Evolutionary conservation across 495 filamentous ascomycete genomes (phyloP), one percentile per base, ranked within the genome.

Genomic region (Aspergillus homomorphus): DNA sequence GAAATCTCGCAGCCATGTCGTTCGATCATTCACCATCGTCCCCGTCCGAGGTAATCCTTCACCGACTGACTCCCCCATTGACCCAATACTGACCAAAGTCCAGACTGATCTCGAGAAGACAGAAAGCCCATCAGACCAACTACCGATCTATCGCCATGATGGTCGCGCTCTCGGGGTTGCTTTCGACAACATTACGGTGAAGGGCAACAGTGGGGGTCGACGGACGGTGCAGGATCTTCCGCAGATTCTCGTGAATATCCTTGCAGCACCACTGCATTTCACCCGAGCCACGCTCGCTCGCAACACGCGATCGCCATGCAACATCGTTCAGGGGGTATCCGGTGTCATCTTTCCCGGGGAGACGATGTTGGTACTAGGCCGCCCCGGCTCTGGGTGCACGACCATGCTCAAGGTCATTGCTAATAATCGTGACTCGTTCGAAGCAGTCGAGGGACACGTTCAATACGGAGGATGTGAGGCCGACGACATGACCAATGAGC

Each of bases 351-450:
- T 78, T 54, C 79, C 79, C 5, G 72, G 72, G 14, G 70, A 71
- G 44, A 66, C 73, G 61, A 56, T 69, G 4, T 53, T 74, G 5
- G 71, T 74, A 1, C 58, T 74, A 1, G 71, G 71, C 10, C 45
- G 71, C 0, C 71, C 71, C 15, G 71, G 71, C 15, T 61, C 60
- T 4, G 71, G 71, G n/a, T 74, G 69, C 44, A 66, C 62, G 9
- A 75, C 72, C 1, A 50, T 75, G n/a, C 53, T 89, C 14, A 87
- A 87, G 65, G 79, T 82, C 10, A 74, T 89, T 9, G 74, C 82
- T 14, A 85, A 84, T 58, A 79, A 82, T 51, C 70, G 83, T 57
- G 74, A 69, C 15, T 83, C 80, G 4, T 88, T 81, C 58, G 76
- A 76, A 30, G 72, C 72, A 0, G 70, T 88, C 9, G 44, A 71